phyloP scores from a whole-genome alignment of 2,329 filamentous ascomycete genomes.

The Mycosphaerelloides madeirae region DNA sequence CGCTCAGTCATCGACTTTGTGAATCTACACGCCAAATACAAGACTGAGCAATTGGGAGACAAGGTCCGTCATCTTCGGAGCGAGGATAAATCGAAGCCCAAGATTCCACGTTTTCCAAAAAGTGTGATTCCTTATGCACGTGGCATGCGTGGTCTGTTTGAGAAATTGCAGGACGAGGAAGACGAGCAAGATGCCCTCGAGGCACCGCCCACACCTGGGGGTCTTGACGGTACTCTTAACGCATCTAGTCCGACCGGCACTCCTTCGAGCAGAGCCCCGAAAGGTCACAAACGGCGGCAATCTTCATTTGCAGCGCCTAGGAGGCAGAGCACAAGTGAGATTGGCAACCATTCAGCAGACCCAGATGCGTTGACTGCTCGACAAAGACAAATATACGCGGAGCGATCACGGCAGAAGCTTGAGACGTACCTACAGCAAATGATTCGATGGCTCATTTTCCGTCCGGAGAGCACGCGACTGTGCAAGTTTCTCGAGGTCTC shows the following conservation, averaged over 20 bases:
- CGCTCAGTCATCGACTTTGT: slow-evolving; percentile 84
- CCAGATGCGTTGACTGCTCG: slow-evolving; percentile 26
- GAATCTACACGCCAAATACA: slow-evolving; percentile 91
- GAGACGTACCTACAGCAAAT: slow-evolving; percentile 90
- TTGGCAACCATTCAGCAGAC: slow-evolving; percentile 37
- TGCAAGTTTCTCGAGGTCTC: slow-evolving; percentile 96
- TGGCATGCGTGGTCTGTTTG: slow-evolving; percentile 53
- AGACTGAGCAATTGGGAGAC: slow-evolving; percentile 76
- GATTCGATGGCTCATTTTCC: slow-evolving; percentile 95
- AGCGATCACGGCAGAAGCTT: slow-evolving; percentile 76
- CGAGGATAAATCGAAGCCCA: slow-evolving; percentile 62
- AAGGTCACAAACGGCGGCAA: slow-evolving; percentile 45
- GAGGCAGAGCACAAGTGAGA: slow-evolving; percentile 49
- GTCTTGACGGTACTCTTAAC: slow-evolving; percentile 27
- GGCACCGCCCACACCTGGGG: slow-evolving; percentile 2
- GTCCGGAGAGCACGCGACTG: slow-evolving; percentile 87
- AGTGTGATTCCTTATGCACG: slow-evolving; percentile 87
- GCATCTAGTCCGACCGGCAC: neutral
- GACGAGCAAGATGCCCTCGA: slow-evolving; percentile 55
- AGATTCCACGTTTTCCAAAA: slow-evolving; percentile 84
- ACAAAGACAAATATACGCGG: slow-evolving; percentile 58
- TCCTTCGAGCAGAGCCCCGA: slow-evolving; percentile 33
- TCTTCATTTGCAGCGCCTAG: slow-evolving; percentile 55
- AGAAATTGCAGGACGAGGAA: slow-evolving; percentile 72
- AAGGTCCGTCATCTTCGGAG: slow-evolving; percentile 68